These are phyloP conservation scores for Alternaria ventricosa DNA, from an alignment of 2,329 filamentous ascomycete genomes.

Conservation along the genomic window DNA sequence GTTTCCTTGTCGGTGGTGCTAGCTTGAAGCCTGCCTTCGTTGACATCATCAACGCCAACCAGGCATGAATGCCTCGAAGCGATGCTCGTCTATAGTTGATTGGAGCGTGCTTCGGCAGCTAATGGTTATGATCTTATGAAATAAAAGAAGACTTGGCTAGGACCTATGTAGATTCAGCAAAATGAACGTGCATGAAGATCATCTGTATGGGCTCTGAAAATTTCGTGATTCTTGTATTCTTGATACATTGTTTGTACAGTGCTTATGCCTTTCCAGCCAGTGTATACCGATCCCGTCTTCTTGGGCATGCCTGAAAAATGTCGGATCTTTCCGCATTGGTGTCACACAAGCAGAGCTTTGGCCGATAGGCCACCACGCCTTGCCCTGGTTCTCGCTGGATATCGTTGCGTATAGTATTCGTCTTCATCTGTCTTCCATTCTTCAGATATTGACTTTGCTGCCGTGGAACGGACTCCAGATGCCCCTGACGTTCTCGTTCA, in stretches of 20 bases:
- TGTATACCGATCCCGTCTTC: not conserved
- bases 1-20: conserved; percentile 95
- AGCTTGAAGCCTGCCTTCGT: conserved; percentile 94
- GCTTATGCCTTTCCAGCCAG: conserved; percentile 15
- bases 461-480: conserved; percentile 71
- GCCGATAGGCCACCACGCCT: not conserved
- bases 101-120: not conserved
- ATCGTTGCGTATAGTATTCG: not conserved
- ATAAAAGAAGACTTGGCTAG: not conserved
- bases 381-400: not conserved
- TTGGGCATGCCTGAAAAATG: not conserved
- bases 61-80: conserved; percentile 47
- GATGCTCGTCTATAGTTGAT: conserved; percentile 46
- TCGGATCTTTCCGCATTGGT: not conserved
- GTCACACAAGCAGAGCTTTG: not conserved
- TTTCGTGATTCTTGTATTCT: not conserved
- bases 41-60: conserved; percentile 71
- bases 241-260: conserved; percentile 30
- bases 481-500: conserved; percentile 69
- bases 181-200: conserved; percentile 9
- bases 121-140: conserved; percentile 3
- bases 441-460: conserved; percentile 49
- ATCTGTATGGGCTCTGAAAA: not conserved
- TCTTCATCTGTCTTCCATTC: not conserved
- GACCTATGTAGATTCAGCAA: conserved; percentile 5